Percentiles rank a stretch among this genome's conserved stretches.
phyloP scores from a whole-genome alignment of 2,329 filamentous ascomycete species.

The Colletotrichum spinosum region DNA sequence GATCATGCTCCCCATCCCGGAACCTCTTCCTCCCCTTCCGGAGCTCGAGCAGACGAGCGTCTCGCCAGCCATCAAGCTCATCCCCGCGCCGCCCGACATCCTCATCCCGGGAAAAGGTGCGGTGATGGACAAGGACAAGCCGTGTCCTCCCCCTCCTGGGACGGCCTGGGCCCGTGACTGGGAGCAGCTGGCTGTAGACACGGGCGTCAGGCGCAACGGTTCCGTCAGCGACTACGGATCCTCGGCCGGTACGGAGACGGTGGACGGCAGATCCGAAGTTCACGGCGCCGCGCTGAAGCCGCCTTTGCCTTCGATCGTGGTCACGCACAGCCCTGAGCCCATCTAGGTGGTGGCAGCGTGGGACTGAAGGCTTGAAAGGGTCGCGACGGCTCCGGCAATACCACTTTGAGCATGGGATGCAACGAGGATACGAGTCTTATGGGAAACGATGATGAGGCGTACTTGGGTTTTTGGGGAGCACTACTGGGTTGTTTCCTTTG shows the following conservation, averaged over 20 bases:
- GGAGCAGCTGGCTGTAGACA: conserved; percentile 37
- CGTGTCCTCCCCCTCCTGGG: conserved; percentile 35
- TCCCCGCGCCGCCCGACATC: conserved; percentile 27
- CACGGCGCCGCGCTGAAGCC: conserved; percentile 4
- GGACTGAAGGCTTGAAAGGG: not conserved
- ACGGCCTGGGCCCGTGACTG: conserved; percentile 38
- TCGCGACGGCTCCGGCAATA: not conserved
- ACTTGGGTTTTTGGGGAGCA: not conserved
- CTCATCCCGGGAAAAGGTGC: conserved; percentile 30
- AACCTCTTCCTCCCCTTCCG: conserved; percentile 30
- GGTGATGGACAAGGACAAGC: conserved; percentile 20
- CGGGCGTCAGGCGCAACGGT: conserved; percentile 32
- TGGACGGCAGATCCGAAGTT: conserved; percentile 11
- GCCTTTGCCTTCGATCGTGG: conserved; percentile 35
- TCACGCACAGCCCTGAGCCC: conserved; percentile 30
- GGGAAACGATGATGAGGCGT: not conserved
- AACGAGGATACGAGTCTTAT: too few relatives aligned
- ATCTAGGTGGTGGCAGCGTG: not conserved
- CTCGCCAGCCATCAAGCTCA: conserved; percentile 21
- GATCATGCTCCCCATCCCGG: conserved; percentile 32
- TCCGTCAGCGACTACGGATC: conserved; percentile 34
- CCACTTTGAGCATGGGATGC: not conserved
- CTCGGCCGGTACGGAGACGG: conserved; percentile 15
- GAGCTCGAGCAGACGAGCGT: conserved; percentile 25
- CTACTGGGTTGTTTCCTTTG: not conserved